Conservation (phyloP, 2,329 filamentous ascomycete species). For the Aureobasidium sp. region DNA sequence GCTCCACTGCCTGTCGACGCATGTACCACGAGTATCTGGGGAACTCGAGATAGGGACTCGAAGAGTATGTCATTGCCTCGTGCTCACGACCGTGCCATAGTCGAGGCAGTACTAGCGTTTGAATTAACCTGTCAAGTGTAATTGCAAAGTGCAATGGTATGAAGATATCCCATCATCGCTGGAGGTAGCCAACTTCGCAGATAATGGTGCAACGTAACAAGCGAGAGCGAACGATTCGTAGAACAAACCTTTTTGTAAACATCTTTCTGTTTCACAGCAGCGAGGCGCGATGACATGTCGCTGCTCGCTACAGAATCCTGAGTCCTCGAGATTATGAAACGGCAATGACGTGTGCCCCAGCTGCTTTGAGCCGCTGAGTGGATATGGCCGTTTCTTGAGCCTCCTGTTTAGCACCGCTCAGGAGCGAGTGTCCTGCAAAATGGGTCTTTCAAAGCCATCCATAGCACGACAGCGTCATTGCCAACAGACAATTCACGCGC, state of each 20-base stretch:
- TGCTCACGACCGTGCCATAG: neutral
- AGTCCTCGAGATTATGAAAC: slow-evolving; percentile 10
- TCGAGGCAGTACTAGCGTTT: neutral
- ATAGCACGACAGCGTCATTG: slow-evolving; percentile 12
- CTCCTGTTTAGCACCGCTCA: neutral
- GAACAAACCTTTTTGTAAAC: neutral
- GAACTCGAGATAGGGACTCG: neutral
- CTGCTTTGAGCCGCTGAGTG: neutral
- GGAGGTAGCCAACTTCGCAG: neutral
- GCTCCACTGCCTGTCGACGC: neutral
- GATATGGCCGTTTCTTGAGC: slow-evolving; percentile 9
- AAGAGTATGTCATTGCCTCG: slow-evolving; percentile 6
- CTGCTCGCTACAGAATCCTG: neutral
- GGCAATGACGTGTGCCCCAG: slow-evolving; percentile 7
- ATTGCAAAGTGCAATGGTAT: neutral
- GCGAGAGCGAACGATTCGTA: neutral
- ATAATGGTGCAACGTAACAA: neutral
- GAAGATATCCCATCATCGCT: neutral
- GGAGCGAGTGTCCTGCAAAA: neutral
- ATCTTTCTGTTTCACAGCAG: neutral
- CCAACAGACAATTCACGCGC: slow-evolving; percentile 1
- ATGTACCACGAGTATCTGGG: neutral
- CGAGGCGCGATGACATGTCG: neutral
- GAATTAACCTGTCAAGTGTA: neutral
- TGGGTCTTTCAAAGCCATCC: neutral